Evolutionary conservation across 2,329 filamentous ascomycete genomes (phyloP), one percentile per base, ranked within the genome.

Genomic region (Alternaria ethzedia): DNA sequence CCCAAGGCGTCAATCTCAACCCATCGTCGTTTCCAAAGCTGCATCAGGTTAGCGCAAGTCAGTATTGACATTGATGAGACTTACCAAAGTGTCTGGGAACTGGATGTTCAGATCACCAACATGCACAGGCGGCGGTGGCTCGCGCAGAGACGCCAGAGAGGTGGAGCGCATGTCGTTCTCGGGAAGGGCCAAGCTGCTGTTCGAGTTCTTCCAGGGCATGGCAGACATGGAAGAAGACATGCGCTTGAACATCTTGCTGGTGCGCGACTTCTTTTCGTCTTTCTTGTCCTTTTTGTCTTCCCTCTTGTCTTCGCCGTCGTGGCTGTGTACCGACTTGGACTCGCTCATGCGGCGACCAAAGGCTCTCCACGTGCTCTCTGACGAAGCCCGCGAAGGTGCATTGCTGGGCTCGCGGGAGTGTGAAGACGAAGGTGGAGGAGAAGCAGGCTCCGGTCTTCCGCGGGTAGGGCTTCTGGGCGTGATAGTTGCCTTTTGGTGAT

Each of bases 71-170:
- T 21, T 30, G 2, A 20, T 25, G 6, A 9, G 51, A 75, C 83
- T 75, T 78, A 85, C 83, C 50, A 99, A 85, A 58, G 93, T 97
- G 77, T 98, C 95, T 0, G 96, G 96, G 78, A 99, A 97, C 78
- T 99, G 96, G 11, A 98, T 92, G 73, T 99, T 98, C 67, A 99
- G 90, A 74, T 97, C 93, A 52, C 94, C 93, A 79, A 97, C 87
- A 65, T 91, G 89, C 4, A 92, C 85, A 25, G 90, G 85, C 56
- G 89, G 83, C 36, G 81, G 82, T 54, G 79, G 82, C 65, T 84
- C 82, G 9, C 78, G 70, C 13, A 79, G 69, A 17, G 72, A 76
- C 10, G 75, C 66, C 20, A 79, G 59, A 8, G 67, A 72, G 12
- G 69, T 71, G 3, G 75, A 64, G 21, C 65, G 70, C 36, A 71